Percentiles rank a stretch among this genome's conserved stretches.
Conservation (phyloP, 305 asterid genomes). For the Fraxinus paxiana region DNA sequence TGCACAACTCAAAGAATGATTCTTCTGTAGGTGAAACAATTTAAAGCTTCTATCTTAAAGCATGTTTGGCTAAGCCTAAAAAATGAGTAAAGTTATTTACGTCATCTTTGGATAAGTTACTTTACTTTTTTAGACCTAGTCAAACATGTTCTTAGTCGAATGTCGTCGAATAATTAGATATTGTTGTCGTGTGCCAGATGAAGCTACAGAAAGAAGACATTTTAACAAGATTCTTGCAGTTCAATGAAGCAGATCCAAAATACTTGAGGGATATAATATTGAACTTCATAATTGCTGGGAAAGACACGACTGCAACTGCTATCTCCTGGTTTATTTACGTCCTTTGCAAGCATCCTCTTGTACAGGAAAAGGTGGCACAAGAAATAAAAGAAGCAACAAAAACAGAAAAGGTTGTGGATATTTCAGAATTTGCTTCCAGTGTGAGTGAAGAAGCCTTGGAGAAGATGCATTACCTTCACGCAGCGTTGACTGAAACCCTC, state of each 20-base stretch:
- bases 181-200: constrained; percentile 16
- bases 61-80: neutral
- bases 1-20: constrained; percentile 33
- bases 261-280: constrained; percentile 68
- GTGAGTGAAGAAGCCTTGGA: constrained; percentile 54
- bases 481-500: constrained; percentile 63
- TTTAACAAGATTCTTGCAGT: constrained; percentile 53
- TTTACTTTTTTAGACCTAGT: neutral
- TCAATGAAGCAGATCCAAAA: constrained; percentile 46
- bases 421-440: constrained; percentile 33
- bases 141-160: neutral
- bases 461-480: constrained; percentile 70
- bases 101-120: neutral
- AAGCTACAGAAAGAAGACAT: constrained; percentile 56
- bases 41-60: neutral
- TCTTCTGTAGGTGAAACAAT: constrained; percentile 37
- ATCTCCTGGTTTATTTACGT: constrained; percentile 68
- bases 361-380: constrained; percentile 47
- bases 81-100: neutral
- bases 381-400: constrained; percentile 33
- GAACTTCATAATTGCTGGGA: constrained; percentile 72
- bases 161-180: neutral
- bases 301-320: constrained; percentile 72
- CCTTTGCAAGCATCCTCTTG: constrained; percentile 57
- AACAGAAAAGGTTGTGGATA: constrained; percentile 8